phyloP scores from a whole-genome alignment of 164 flowering plant genomes.

The Nelumbo lutea region DNA sequence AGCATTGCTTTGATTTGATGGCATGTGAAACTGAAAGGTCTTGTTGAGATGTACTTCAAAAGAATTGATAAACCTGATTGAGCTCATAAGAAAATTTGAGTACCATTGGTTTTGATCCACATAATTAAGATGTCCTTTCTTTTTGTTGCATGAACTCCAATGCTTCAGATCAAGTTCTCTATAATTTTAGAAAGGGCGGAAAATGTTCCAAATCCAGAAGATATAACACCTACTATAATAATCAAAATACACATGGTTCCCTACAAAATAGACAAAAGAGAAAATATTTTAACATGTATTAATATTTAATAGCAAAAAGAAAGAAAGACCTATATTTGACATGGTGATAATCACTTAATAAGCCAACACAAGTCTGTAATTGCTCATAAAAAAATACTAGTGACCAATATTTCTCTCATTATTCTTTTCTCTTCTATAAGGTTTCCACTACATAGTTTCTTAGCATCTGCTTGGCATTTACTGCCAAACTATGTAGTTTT shows the following conservation, averaged over 20 bases:
- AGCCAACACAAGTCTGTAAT: too few species aligned
- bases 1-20: too few species aligned
- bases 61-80: background rate
- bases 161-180: conserved; percentile 39
- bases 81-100: background rate
- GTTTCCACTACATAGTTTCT: too few species aligned
- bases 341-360: too few species aligned
- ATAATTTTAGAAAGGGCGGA: conserved; percentile 70
- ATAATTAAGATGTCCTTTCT: background rate
- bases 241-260: conserved; percentile 50
- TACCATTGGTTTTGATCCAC: background rate
- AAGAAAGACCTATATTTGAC: background rate
- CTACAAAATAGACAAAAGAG: conserved; percentile 26
- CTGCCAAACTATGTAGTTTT: too few species aligned
- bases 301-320: background rate
- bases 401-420: too few species aligned
- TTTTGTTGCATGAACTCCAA: background rate
- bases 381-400: too few species aligned
- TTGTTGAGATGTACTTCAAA: background rate
- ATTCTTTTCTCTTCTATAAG: too few species aligned
- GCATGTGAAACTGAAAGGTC: too few species aligned
- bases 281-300: background rate
- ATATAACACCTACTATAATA: conserved; percentile 53
- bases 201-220: conserved; percentile 58
- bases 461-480: too few species aligned